Conservation (phyloP, 2,329 filamentous ascomycete species). For the Penicillium olsonii region DNA sequence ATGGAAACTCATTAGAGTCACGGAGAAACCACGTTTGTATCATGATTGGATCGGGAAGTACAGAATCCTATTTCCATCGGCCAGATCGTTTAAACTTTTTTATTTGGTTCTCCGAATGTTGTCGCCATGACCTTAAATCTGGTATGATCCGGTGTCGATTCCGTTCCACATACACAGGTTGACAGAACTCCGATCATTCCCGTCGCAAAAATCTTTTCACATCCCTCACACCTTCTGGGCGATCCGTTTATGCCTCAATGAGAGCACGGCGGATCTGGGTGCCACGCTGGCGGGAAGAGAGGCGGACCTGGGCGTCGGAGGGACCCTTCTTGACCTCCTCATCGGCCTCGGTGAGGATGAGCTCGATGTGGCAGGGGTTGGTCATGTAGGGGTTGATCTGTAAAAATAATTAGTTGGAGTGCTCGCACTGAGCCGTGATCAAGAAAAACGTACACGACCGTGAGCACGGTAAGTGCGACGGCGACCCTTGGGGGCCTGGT, state of each 20-base stretch:
- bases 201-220: constrained; percentile 32
- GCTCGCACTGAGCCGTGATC: neutral
- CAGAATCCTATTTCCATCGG: constrained; percentile 26
- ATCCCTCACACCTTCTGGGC: constrained; percentile 30
- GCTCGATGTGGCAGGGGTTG: constrained; percentile 99
- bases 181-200: constrained; percentile 41
- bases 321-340: constrained; percentile 90
- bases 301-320: constrained; percentile 65
- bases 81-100: constrained; percentile 31
- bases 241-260: constrained; percentile 53
- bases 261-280: constrained; percentile 62
- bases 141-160: constrained; percentile 31
- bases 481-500: constrained; percentile 99
- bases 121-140: constrained; percentile 30
- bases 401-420: constrained; percentile 9
- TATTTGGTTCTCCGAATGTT: constrained; percentile 29
- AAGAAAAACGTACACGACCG: constrained; percentile 81
- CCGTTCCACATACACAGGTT: constrained; percentile 30
- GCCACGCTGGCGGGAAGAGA: constrained; percentile 92
- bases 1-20: constrained; percentile 11
- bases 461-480: constrained; percentile 99
- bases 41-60: constrained; percentile 29
- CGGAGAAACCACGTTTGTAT: constrained; percentile 28
- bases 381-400: constrained; percentile 99
- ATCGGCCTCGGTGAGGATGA: constrained; percentile 97